phyloP scores from a whole-genome alignment of 2,329 filamentous ascomycete species.

The Fusarium domesticum region DNA sequence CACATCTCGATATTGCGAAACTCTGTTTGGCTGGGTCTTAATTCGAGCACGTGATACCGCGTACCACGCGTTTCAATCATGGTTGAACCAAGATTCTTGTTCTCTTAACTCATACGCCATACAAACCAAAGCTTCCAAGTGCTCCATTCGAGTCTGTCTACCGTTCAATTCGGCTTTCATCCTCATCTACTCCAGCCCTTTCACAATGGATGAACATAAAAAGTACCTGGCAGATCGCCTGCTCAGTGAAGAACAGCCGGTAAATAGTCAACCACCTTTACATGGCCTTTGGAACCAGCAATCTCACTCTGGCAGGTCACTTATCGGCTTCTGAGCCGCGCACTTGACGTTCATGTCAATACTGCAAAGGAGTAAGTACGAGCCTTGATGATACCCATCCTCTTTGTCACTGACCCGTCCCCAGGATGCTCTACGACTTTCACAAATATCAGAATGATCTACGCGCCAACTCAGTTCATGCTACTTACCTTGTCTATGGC shows the following conservation, averaged over 20 bases:
- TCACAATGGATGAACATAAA: constrained; percentile 59
- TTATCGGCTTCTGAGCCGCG: constrained; percentile 80
- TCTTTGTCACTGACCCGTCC: constrained; percentile 12
- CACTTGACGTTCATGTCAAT: constrained; percentile 80
- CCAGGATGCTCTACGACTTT: constrained; percentile 87
- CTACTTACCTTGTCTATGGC: constrained; percentile 87
- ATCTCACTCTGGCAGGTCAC: constrained; percentile 60
- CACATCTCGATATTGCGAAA: not conserved
- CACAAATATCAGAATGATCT: constrained; percentile 79
- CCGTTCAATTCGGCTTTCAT: not conserved
- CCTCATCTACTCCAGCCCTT: too few species aligned
- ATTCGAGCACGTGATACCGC: constrained; percentile 37
- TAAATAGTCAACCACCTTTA: constrained; percentile 39
- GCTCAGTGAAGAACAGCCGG: constrained; percentile 70
- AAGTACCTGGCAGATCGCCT: constrained; percentile 73
- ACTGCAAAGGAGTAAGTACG: constrained; percentile 80
- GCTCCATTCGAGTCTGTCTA: too few species aligned
- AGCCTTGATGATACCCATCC: not conserved
- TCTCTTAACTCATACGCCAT: too few species aligned
- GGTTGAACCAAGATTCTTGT: too few species aligned
- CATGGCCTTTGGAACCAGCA: not conserved
- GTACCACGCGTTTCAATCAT: constrained; percentile 23
- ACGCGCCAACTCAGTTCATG: constrained; percentile 72
- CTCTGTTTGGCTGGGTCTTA: fast-evolving
- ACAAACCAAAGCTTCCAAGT: too few species aligned